Conservation (phyloP, 2,329 filamentous ascomycete genomes). For the Stagonosporopsis vannaccii region DNA sequence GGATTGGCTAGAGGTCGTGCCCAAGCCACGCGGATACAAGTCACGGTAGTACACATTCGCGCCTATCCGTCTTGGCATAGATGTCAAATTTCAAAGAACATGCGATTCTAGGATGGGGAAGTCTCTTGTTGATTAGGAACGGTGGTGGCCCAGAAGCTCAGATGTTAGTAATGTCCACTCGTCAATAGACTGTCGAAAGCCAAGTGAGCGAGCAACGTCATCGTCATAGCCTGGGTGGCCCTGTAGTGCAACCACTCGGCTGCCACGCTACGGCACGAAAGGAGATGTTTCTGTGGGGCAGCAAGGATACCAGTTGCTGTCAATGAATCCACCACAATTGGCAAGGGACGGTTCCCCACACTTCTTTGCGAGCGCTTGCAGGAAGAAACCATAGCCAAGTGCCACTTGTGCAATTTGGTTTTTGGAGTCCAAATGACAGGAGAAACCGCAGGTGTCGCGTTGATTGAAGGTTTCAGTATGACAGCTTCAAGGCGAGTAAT, state of each 20-base stretch:
- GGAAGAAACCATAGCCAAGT: slow-evolving; percentile 9
- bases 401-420: slow-evolving; percentile 6
- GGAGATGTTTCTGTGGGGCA: slow-evolving; percentile 9
- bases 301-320: slow-evolving; percentile 10
- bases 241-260: slow-evolving; percentile 16
- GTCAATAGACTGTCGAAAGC: neutral
- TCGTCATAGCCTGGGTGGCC: slow-evolving; percentile 12
- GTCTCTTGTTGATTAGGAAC: slow-evolving; percentile 26
- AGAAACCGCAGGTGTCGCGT: neutral
- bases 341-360: slow-evolving; percentile 7
- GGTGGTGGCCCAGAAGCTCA: slow-evolving; percentile 28
- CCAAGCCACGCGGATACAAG: slow-evolving; percentile 4
- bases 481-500: neutral
- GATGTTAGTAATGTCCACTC: slow-evolving; percentile 34
- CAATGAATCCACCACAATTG: slow-evolving; percentile 8
- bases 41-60: slow-evolving; percentile 16
- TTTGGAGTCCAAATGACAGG: neutral
- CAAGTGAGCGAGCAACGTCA: slow-evolving; percentile 21
- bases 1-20: neutral
- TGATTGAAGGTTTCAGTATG: slow-evolving; percentile 4
- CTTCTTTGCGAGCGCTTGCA: slow-evolving; percentile 5
- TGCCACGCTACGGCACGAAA: slow-evolving; percentile 5
- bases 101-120: slow-evolving; percentile 19
- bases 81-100: slow-evolving; percentile 13
- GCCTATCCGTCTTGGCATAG: slow-evolving; percentile 27